phyloP scores from a whole-genome alignment of 805 yeast genomes.

The Pichia thaimueangensis region DNA sequence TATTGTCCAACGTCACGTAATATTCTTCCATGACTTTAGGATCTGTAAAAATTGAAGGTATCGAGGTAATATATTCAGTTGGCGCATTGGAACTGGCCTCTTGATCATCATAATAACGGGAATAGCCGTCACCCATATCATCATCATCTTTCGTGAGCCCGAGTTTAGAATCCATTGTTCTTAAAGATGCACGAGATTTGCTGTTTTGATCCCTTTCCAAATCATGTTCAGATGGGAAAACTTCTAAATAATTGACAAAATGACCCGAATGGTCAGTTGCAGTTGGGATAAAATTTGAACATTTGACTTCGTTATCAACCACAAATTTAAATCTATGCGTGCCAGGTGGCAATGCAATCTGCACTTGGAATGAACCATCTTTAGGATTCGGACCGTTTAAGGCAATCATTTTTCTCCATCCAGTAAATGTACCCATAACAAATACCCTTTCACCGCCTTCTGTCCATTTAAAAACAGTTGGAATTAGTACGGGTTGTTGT shows the following conservation, averaged over 20 bases:
- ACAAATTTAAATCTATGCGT: constrained; percentile 92
- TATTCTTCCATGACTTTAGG: constrained; percentile 85
- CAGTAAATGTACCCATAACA: constrained; percentile 96
- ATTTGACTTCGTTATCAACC: constrained; percentile 86
- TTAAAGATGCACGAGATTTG: constrained; percentile 25
- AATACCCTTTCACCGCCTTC: constrained; percentile 96
- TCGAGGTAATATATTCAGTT: constrained; percentile 45
- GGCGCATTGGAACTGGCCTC: constrained; percentile 26
- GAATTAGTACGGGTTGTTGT: constrained; percentile 26
- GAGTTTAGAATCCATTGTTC: constrained; percentile 54
- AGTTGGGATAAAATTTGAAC: constrained; percentile 84
- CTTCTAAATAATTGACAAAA: constrained; percentile 86
- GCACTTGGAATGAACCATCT: constrained; percentile 54
- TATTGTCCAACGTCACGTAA: constrained; percentile 64
- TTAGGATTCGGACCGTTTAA: constrained; percentile 46
- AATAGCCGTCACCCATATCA: constrained; percentile 78
- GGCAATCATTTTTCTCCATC: constrained; percentile 98
- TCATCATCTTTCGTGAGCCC: constrained; percentile 63
- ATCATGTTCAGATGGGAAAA: constrained; percentile 33
- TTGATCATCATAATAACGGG: constrained; percentile 56
- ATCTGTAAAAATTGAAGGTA: constrained; percentile 80
- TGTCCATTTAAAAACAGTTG: constrained; percentile 79
- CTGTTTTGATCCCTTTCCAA: constrained; percentile 19
- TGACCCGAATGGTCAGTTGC: constrained; percentile 97
- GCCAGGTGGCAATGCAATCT: constrained; percentile 77